These are phyloP conservation scores for Testicularia cyperi DNA, from an alignment of 1,284 basidiomycete species.

Conservation along the genomic window DNA sequence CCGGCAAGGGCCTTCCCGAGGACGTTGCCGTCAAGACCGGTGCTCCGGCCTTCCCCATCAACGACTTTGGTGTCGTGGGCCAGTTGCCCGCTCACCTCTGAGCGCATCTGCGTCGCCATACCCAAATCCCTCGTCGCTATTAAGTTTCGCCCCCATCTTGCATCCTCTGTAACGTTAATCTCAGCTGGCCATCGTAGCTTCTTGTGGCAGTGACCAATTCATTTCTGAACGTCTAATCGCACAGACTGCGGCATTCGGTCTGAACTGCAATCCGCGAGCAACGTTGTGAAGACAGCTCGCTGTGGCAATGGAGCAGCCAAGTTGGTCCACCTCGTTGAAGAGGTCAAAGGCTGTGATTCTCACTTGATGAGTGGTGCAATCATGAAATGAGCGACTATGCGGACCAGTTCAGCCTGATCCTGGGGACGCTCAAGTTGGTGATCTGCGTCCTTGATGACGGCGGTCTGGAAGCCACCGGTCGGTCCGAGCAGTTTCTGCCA, in stretches of 20 bases:
- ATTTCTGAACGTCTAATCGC: too few relatives aligned
- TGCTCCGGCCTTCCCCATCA: slow-evolving; percentile 27
- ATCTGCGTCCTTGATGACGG: slow-evolving; percentile 35
- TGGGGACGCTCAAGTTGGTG: slow-evolving; percentile 39
- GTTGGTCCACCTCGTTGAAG: too few relatives aligned
- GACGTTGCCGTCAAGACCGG: slow-evolving; percentile 14
- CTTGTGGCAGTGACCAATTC: too few relatives aligned
- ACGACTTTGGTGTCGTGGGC: slow-evolving; percentile 29
- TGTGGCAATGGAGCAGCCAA: too few relatives aligned
- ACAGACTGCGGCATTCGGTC: too few relatives aligned
- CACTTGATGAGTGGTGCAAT: too few relatives aligned
- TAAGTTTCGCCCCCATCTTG: background rate
- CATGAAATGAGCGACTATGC: slow-evolving; percentile 18
- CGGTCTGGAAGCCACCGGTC: slow-evolving; percentile 18
- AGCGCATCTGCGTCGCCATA: background rate
- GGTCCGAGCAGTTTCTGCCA: slow-evolving; percentile 23
- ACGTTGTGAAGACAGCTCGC: too few relatives aligned
- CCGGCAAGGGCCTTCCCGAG: slow-evolving; percentile 26
- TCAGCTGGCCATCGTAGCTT: too few relatives aligned
- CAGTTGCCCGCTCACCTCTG: slow-evolving; percentile 24
- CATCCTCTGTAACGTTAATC: too few relatives aligned
- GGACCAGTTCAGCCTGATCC: slow-evolving; percentile 32
- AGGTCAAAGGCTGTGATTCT: too few relatives aligned
- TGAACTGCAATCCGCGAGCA: too few relatives aligned
- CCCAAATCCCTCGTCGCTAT: slow-evolving; percentile 1